Evolutionary conservation across 2,329 filamentous ascomycete genomes (phyloP), one percentile per base, ranked within the genome.

Genomic region (Raffaelea ambrosiae): DNA sequence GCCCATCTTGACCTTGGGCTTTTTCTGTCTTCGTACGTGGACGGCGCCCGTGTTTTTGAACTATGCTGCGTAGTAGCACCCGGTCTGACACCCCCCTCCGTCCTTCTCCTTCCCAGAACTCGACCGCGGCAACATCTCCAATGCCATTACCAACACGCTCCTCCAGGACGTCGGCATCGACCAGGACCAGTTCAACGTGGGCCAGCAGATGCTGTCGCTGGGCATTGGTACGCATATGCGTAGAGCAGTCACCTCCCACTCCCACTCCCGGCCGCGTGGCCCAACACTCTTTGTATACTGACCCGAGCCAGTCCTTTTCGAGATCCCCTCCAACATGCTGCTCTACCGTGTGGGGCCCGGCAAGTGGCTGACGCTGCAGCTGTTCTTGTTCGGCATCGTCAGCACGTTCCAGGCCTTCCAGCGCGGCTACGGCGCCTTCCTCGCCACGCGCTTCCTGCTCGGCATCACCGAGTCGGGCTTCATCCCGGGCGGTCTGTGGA

Each of bases 351-450:
- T 74, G 38, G 70, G 71, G 7, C 73, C 75, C 1, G 68, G 68
- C n/a, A 67, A 67, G 43, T 79, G 75, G 74, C 62, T 79, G 1
- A 71, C 74, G 0, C 62, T 69, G 0, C 74, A 79, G 55, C 59
- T 79, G 19, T 73, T 77, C 53, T 64, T 73, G 38, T 79, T 71
- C 48, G 74, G 75, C 5, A 63, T 69, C 18, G 73, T 79, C 45
- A 71, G 67, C 21, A 75, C 72, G 1, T 76, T 78, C 54, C 76
- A 79, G 55, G 68, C 72, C 4, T 79, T 76, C 55, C 66, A 73
- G 45, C 63, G 61, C 26, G 68, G 62, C 35, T 72, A 73, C 40
- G 65, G 62, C 2, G 66, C 66, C 3, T 78, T 70, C 54, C 60
- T 79, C 23, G 66, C 64, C 0, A 74, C 73, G 0, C 65, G 76